These are phyloP conservation scores for Zostera marina DNA, from an alignment of 116 monocot species.

Conservation along the genomic window DNA sequence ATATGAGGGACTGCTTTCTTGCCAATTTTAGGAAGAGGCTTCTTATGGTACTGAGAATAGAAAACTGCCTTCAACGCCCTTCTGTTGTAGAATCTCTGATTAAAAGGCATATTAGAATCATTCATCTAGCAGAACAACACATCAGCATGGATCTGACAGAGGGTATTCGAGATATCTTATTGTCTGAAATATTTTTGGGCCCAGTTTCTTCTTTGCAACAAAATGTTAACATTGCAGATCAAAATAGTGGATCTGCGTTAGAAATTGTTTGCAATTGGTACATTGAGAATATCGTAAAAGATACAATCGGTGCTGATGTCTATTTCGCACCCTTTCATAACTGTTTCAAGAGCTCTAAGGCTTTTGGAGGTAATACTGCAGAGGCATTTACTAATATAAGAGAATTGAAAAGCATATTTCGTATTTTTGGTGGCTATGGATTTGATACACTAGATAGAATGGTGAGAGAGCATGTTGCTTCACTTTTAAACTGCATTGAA, in stretches of 20 bases:
- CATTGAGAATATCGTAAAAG: constrained; percentile 77
- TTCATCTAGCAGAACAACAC: constrained; percentile 81
- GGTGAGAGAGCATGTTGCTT: constrained; percentile 48
- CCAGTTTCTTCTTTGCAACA: constrained; percentile 40
- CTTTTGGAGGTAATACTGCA: constrained; percentile 42
- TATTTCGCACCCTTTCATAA: constrained; percentile 34
- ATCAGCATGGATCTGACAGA: constrained; percentile 90
- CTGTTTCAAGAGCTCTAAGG: constrained; percentile 64
- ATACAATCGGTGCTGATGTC: constrained; percentile 40
- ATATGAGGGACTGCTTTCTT: constrained; percentile 94
- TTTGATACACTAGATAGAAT: constrained; percentile 58
- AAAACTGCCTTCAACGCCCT: constrained; percentile 64
- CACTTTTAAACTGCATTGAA: constrained; percentile 70
- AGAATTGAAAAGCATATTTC: constrained; percentile 65
- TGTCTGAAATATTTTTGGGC: constrained; percentile 41
- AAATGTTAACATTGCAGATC: constrained; percentile 28
- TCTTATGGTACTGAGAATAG: constrained; percentile 48
- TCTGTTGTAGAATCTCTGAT: constrained; percentile 62
- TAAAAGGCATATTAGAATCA: constrained; percentile 62
- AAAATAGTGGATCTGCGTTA: constrained; percentile 47
- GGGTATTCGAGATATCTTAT: constrained; percentile 52
- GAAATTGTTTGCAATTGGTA: constrained; percentile 72
- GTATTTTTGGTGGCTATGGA: constrained; percentile 78
- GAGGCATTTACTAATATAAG: constrained; percentile 57
- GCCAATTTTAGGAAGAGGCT: constrained; percentile 78